Percentiles rank a stretch among this genome's conserved stretches.
phyloP scores from a whole-genome alignment of 345 rosid species.

The Erucastrum elatum region DNA sequence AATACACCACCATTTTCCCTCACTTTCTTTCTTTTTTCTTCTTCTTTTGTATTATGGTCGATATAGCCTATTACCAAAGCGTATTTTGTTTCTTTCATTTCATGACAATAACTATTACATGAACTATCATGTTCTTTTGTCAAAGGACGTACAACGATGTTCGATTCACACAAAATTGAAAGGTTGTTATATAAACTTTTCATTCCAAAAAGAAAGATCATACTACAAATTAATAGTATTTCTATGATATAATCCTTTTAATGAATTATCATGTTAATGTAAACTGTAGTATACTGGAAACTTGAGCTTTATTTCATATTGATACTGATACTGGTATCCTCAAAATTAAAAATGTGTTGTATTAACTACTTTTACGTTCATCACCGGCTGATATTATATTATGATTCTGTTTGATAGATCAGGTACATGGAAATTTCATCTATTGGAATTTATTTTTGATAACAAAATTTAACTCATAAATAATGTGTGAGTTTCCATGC shows the following conservation, averaged over 20 bases:
- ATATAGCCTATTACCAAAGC: conserved; percentile 33
- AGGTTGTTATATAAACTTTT: too few relatives aligned
- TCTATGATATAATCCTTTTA: too few relatives aligned
- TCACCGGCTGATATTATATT: background rate
- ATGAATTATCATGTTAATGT: too few relatives aligned
- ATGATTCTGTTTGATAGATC: background rate
- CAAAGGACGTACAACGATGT: too few relatives aligned
- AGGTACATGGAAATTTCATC: background rate
- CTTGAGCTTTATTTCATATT: conserved; percentile 1
- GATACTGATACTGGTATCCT: background rate
- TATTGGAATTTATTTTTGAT: background rate
- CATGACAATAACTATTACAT: background rate
- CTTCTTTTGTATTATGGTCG: conserved; percentile 28
- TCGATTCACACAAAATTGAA: too few relatives aligned
- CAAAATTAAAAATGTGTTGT: too few relatives aligned
- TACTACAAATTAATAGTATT: too few relatives aligned
- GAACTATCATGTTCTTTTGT: too few relatives aligned
- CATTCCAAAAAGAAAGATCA: too few relatives aligned
- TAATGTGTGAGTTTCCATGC: background rate
- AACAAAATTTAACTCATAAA: background rate
- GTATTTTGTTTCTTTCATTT: background rate
- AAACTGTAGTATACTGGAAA: background rate
- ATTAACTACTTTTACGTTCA: too few relatives aligned
- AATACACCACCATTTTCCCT: conserved; percentile 37
- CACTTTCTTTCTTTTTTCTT: background rate